Base-by-base conservation (phyloP, 768 basidiomycete species). In the Crassisporium funariophilum region DNA sequence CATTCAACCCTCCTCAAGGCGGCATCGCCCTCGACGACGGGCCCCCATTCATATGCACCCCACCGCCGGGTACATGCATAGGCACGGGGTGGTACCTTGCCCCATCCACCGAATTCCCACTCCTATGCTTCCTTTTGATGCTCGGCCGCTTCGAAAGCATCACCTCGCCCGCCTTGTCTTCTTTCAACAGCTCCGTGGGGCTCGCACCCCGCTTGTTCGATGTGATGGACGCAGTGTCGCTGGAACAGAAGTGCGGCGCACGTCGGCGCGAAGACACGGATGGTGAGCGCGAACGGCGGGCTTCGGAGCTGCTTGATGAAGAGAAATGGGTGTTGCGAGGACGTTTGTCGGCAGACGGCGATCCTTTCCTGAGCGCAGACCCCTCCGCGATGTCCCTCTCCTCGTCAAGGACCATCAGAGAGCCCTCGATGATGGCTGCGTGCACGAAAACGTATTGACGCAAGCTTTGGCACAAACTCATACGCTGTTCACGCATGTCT, bases 361-460 rank as follows among this genome's bases (percentile, higher is more conserved):
- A 20, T 38, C 52, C 46, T 44, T 41, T 39, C 52, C 50, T 22
- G 29, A 43, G 44, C 25, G 48, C 56, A 16, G 27, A 13, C 11
- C 61, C 55, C 46, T 54, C 52, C 27, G 56, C 60, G 44, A 53
- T 57, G 35, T 72, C 73, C 47, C 69, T 73, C 66, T 86, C 83
- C 63, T 91, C 86, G 53, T 91, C 90, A 36, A 86, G 75, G 13
- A 92, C 72, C 76, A 79, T 75, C 67, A 93, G 65, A 12, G 86
- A 79, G 5, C 91, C 91, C 65, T 91, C 88, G 47, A 93, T 78
- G 46, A 94, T 74, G 13, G 85, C 91, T 22, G 86, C 83, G 62
- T 97, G 91, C 27, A 93, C 89, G 66, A 95, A 98, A 15, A 95
- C 86, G 60, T 95, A 98, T 69, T 98, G 95, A 47, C 94, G 74